A percentile compares a stretch with the other conserved stretches of the same genome.
Evolutionary conservation across 306 rosid species (phyloP).

Genomic region (Trifolium repens): DNA sequence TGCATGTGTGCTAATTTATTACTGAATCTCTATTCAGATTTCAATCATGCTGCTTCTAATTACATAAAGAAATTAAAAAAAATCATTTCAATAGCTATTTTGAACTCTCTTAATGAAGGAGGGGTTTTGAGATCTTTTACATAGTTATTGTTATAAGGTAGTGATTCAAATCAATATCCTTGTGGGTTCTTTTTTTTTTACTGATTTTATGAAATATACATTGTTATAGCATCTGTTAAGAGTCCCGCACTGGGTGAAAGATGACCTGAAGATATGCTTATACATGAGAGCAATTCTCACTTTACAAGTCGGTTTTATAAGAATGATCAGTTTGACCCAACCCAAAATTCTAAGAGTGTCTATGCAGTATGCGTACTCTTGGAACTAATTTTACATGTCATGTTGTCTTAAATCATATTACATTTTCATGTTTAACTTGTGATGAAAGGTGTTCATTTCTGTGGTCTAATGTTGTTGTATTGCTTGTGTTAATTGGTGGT

Average conservation of each 20-base stretch:
- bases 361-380: not conserved
- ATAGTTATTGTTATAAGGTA: not conserved
- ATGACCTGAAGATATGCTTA: no score
- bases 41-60: not conserved
- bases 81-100: slow-evolving; percentile 15
- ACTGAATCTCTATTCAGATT: not conserved
- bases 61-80: not conserved
- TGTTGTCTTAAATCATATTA: no score
- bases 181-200: not conserved
- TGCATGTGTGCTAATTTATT: not conserved
- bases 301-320: no score
- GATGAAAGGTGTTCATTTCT: not conserved
- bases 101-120: not conserved
- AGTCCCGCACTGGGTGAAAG: no score
- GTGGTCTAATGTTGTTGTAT: not conserved
- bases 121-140: slow-evolving; percentile 17
- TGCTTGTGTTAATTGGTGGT: not conserved
- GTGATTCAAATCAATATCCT: not conserved
- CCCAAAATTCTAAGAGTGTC: no score
- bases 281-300: no score
- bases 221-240: not conserved
- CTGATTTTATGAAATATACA: not conserved
- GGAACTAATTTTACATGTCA: slow-evolving; percentile 11
- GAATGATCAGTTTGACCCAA: no score
- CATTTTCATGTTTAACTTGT: no score